Percentiles rank a stretch among this genome's conserved stretches.
Evolutionary conservation across 306 rosid species (phyloP).

Genomic region (Sesbania bispinosa): DNA sequence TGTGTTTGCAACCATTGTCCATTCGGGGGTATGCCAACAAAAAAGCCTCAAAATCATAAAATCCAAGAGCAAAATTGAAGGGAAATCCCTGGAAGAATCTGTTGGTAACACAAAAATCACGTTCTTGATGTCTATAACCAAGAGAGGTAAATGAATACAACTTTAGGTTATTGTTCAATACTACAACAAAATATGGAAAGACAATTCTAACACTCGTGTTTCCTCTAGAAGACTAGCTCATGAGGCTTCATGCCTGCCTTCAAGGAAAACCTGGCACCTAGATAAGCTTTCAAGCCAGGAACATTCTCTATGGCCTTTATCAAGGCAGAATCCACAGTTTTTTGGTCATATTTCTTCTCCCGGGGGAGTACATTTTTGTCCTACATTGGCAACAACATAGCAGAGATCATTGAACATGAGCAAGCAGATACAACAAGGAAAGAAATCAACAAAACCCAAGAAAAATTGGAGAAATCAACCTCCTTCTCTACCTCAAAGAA

Average conservation of each 20-base stretch:
- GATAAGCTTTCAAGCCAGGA: conserved; percentile 63
- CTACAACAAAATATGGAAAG: conserved; percentile 6
- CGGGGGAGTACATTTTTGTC: conserved; percentile 65
- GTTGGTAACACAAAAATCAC: background rate
- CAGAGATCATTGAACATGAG: background rate
- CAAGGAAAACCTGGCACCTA: conserved; percentile 59
- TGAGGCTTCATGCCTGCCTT: conserved; percentile 29
- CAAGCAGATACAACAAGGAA: background rate
- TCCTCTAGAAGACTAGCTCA: conserved; percentile 20
- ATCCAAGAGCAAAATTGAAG: background rate
- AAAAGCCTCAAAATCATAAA: background rate
- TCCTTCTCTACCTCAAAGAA: conserved; percentile 62
- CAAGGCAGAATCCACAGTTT: conserved; percentile 54
- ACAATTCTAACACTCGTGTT: background rate
- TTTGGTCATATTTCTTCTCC: conserved; percentile 72
- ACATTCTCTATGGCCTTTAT: conserved; percentile 60
- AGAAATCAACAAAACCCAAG: background rate
- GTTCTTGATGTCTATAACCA: conserved; percentile 3
- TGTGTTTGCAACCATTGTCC: background rate
- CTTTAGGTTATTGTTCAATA: background rate
- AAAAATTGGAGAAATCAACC: conserved; percentile 24
- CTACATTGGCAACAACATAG: conserved; percentile 23
- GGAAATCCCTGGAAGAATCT: background rate
- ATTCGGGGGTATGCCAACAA: background rate
- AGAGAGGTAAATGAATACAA: background rate